These are phyloP conservation scores for Leishmania aethiopica DNA, from an alignment of 208 protist genomes.

Conservation along the genomic window DNA sequence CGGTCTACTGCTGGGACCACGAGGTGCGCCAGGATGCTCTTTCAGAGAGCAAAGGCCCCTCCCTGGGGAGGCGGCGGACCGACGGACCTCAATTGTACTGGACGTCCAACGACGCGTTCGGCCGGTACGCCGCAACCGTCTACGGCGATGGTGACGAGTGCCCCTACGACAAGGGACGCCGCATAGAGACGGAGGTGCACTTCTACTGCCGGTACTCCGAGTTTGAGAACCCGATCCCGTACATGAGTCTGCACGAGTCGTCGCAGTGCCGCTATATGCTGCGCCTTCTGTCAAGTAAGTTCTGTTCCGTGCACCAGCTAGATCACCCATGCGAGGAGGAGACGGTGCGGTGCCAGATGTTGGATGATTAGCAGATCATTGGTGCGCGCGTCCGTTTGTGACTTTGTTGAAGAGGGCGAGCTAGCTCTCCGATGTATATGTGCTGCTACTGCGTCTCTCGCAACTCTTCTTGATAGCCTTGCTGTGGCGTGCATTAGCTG, in stretches of 20 bases:
- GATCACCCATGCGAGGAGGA: slow-evolving; percentile 19
- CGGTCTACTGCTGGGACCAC: slow-evolving; percentile 19
- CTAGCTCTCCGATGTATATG: not conserved
- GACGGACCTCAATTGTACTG: slow-evolving; percentile 2
- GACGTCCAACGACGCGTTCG: slow-evolving; percentile 18
- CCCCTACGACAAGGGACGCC: slow-evolving; percentile 9
- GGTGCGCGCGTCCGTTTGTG: no score
- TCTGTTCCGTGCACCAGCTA: slow-evolving; percentile 39
- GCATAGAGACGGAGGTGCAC: slow-evolving; percentile 26
- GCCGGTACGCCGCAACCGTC: slow-evolving; percentile 31
- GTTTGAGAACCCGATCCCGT: slow-evolving; percentile 27
- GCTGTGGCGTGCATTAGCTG: not conserved
- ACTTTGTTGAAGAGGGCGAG: not conserved
- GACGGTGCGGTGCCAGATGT: slow-evolving; percentile 42
- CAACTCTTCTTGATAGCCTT: not conserved
- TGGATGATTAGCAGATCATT: slow-evolving; percentile 13
- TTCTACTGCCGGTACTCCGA: slow-evolving; percentile 32
- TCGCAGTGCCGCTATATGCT: slow-evolving; percentile 54
- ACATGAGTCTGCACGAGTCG: slow-evolving; percentile 23
- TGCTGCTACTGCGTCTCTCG: not conserved
- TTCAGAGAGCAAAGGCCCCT: not conserved
- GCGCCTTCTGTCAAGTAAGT: slow-evolving; percentile 16
- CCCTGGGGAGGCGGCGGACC: not conserved
- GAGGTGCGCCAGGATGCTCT: slow-evolving; percentile 13
- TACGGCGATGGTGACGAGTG: slow-evolving; percentile 36